Conservation (phyloP, 176 grass and related monocot species). For the maize (Zea mays) region DNA sequence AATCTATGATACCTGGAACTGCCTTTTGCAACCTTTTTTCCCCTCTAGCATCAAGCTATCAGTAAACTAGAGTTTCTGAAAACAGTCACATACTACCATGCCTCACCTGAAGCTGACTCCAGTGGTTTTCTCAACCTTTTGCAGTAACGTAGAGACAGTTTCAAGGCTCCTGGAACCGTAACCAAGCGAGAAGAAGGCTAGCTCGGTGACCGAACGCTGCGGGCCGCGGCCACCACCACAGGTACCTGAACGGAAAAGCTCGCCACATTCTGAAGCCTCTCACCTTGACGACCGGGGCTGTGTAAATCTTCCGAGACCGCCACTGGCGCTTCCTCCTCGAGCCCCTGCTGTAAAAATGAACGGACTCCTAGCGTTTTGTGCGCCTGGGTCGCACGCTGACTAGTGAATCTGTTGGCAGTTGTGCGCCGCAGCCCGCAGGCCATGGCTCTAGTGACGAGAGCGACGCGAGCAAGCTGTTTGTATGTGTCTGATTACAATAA, state of each 20-base stretch:
- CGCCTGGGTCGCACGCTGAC: slow-evolving; percentile 38
- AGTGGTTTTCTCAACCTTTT: slow-evolving; percentile 4
- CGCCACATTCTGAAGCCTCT: slow-evolving; percentile 45
- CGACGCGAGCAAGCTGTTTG: slow-evolving; percentile 35
- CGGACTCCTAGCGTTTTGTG: slow-evolving; percentile 30
- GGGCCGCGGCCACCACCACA: neutral
- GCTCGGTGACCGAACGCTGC: slow-evolving; percentile 20
- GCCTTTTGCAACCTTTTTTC: neutral
- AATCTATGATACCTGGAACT: neutral
- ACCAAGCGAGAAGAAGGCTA: slow-evolving; percentile 26
- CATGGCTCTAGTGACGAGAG: slow-evolving; percentile 34
- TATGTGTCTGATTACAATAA: slow-evolving; percentile 38
- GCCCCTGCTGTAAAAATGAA: slow-evolving; percentile 48
- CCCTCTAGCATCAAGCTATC: neutral
- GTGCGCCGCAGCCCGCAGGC: slow-evolving; percentile 11
- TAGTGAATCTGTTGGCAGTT: slow-evolving; percentile 29
- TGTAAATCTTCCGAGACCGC: slow-evolving; percentile 44
- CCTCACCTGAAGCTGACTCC: neutral
- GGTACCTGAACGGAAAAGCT: neutral
- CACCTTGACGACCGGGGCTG: neutral
- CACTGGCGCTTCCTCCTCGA: neutral
- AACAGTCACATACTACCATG: neutral
- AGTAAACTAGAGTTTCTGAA: neutral
- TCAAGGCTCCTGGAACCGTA: slow-evolving; percentile 27
- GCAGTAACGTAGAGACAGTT: slow-evolving; percentile 44